These are phyloP conservation scores for Abrus pulchellus DNA, from an alignment of 306 rosid genomes.

Conservation along the genomic window DNA sequence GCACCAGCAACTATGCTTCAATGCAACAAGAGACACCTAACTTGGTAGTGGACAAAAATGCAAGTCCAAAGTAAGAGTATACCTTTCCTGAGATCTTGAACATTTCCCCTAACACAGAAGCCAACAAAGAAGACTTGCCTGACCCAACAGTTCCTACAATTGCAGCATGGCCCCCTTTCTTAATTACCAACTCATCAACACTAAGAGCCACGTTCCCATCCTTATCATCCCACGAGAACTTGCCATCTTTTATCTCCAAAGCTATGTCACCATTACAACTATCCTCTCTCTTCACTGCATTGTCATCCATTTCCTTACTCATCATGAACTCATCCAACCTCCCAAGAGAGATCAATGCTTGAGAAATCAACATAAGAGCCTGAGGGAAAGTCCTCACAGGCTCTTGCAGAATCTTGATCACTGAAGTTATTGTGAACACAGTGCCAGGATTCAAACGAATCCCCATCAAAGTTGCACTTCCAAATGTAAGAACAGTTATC, in stretches of 20 bases:
- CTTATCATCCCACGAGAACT: constrained; percentile 82
- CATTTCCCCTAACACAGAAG: constrained; percentile 90
- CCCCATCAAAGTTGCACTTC: constrained; percentile 66
- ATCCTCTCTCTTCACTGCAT: constrained; percentile 63
- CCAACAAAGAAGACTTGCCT: constrained; percentile 86
- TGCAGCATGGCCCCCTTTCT: constrained; percentile 74
- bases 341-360: constrained; percentile 76
- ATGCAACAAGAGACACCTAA: constrained; percentile 13
- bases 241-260: constrained; percentile 66
- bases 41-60: constrained; percentile 11
- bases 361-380: constrained; percentile 76
- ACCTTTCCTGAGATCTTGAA: constrained; percentile 84
- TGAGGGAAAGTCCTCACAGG: constrained; percentile 85
- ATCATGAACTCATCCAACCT: constrained; percentile 77
- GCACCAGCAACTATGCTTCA: too few relatives aligned
- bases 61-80: constrained; percentile 44
- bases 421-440: constrained; percentile 77
- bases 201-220: constrained; percentile 56
- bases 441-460: constrained; percentile 66
- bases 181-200: constrained; percentile 62
- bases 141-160: constrained; percentile 90
- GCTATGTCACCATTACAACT: constrained; percentile 53
- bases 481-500: constrained; percentile 75
- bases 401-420: constrained; percentile 83
- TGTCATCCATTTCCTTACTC: constrained; percentile 71